Percentiles rank a stretch among this genome's conserved stretches.
Evolutionary conservation across 2,329 filamentous ascomycete genomes (phyloP).

Genomic region (Hypoxylon sp.): DNA sequence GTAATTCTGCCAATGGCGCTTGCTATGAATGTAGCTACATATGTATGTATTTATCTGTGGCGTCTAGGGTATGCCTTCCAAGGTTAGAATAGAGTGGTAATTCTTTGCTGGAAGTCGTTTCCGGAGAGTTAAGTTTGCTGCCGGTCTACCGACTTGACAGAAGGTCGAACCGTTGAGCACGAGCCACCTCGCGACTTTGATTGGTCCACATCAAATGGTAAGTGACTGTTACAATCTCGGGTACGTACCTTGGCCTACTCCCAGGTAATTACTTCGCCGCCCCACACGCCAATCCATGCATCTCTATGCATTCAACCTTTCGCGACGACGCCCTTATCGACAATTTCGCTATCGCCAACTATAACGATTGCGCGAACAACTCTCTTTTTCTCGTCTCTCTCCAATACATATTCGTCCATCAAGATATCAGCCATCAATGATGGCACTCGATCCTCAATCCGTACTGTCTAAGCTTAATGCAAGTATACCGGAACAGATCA

Average conservation of each 20-base stretch:
- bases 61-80: slow-evolving; percentile 7
- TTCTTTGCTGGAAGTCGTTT: background rate
- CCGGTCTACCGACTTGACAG: slow-evolving; percentile 10
- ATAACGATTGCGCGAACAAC: slow-evolving; percentile 11
- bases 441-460: slow-evolving; percentile 49
- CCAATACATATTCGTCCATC: slow-evolving; percentile 9
- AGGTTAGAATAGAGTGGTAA: slow-evolving; percentile 9
- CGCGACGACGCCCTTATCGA: slow-evolving; percentile 20
- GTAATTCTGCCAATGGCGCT: slow-evolving; percentile 11
- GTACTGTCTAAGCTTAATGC: slow-evolving; percentile 60
- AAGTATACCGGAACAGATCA: slow-evolving; percentile 67
- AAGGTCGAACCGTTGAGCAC: slow-evolving; percentile 11
- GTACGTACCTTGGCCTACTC: slow-evolving; percentile 8
- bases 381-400: slow-evolving; percentile 7
- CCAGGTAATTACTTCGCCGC: background rate
- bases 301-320: slow-evolving; percentile 16
- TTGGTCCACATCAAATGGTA: background rate
- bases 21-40: background rate
- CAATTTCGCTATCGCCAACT: slow-evolving; percentile 3
- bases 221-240: background rate
- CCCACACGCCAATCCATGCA: slow-evolving; percentile 2
- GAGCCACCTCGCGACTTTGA: background rate
- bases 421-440: slow-evolving; percentile 46
- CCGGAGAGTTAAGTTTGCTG: slow-evolving; percentile 11
- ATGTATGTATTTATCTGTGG: background rate